Conservation (phyloP, 139 green algal genomes). For the Asterochloris sp. region DNA sequence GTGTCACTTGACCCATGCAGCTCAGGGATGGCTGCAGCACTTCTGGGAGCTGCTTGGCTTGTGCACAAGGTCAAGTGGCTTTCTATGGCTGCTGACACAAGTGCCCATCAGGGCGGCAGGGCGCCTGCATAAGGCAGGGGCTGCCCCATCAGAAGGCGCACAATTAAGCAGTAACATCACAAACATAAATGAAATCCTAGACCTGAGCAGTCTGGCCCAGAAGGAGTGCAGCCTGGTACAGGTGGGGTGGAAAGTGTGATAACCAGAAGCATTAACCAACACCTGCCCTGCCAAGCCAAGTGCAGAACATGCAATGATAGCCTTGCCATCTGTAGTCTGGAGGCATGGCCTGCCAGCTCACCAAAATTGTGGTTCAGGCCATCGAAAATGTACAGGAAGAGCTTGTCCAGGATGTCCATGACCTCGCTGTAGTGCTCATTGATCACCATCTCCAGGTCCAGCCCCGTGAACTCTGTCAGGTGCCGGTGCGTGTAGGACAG, state of each 20-base stretch:
- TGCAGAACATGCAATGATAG: background rate
- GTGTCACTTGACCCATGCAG: background rate
- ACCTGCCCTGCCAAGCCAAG: too few relatives aligned
- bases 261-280: background rate
- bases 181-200: background rate
- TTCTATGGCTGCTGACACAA: background rate
- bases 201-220: background rate
- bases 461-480: conserved; percentile 98
- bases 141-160: background rate
- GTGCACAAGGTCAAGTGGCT: background rate
- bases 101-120: background rate
- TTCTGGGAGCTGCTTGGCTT: background rate
- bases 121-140: background rate
- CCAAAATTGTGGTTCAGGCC: conserved; percentile 52
- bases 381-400: conserved; percentile 94
- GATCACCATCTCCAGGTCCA: conserved; percentile 99
- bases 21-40: background rate
- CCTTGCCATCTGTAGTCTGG: background rate
- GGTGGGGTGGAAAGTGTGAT: background rate
- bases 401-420: conserved; percentile 89
- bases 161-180: background rate
- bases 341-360: background rate
- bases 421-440: conserved; percentile 96
- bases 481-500: conserved; percentile 96
- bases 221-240: background rate